phyloP scores from a whole-genome alignment of 192 early-diverging fungal species.

The Backusella liffmaniae region DNA sequence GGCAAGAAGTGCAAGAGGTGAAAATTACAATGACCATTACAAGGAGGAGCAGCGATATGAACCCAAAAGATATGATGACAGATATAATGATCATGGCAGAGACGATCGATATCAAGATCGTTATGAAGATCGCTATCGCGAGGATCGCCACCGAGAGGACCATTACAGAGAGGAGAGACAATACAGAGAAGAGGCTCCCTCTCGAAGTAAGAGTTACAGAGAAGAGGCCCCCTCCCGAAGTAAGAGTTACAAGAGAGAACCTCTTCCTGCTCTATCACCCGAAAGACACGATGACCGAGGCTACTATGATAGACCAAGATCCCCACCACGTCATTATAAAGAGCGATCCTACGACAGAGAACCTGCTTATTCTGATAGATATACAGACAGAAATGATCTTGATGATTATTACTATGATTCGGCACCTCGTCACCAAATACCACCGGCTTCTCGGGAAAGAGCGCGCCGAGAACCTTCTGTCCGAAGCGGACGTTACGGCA shows the following conservation, averaged over 20 bases:
- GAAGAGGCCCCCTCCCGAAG: background rate
- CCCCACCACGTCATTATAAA: background rate
- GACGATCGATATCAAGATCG: background rate
- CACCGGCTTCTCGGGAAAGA: background rate
- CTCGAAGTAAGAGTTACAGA: background rate
- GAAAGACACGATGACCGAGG: background rate
- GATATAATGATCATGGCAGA: background rate
- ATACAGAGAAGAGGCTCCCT: background rate
- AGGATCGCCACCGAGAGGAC: background rate
- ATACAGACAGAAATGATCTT: background rate
- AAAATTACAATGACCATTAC: background rate
- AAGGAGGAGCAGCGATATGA: constrained; percentile 5
- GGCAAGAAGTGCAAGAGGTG: background rate
- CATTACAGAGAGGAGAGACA: background rate
- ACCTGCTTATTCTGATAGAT: background rate
- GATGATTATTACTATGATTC: constrained; percentile 17
- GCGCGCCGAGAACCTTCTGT: background rate
- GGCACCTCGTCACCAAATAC: background rate
- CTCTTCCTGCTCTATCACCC: background rate
- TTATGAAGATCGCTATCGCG: background rate
- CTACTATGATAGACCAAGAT: background rate
- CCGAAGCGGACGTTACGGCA: constrained; percentile 5
- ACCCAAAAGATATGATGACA: background rate
- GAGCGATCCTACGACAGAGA: background rate
- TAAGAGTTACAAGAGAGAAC: background rate